A percentile compares a stretch with the other conserved stretches of the same genome.
phyloP scores from a whole-genome alignment of 768 basidiomycete species.

The Coprinopsis marcescibilis region DNA sequence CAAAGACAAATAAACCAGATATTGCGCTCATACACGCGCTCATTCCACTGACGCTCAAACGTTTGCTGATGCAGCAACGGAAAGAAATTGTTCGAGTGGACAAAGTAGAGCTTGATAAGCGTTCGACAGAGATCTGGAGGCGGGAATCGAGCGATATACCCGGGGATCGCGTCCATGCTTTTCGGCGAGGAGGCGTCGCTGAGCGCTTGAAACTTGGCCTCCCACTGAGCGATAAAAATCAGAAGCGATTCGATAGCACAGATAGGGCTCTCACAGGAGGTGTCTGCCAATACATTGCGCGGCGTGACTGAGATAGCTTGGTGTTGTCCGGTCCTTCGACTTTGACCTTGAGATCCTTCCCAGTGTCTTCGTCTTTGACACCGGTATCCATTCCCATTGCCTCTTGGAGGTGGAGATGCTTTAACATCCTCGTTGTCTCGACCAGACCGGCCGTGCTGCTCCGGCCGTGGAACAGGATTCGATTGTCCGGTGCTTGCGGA shows the following conservation, averaged over 20 bases:
- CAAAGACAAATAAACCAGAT: constrained; percentile 58
- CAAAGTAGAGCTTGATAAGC: constrained; percentile 67
- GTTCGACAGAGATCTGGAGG: constrained; percentile 56
- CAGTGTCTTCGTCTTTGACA: constrained; percentile 4
- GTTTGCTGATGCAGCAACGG: constrained; percentile 70
- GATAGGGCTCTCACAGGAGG: constrained; percentile 38
- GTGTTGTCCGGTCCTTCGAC: constrained; percentile 17
- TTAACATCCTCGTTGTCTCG: constrained; percentile 46
- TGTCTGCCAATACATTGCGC: constrained; percentile 53
- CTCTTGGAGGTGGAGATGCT: constrained; percentile 43
- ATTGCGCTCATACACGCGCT: constrained; percentile 47
- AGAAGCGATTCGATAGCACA: constrained; percentile 7
- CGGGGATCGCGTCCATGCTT: constrained; percentile 23
- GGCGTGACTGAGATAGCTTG: constrained; percentile 22
- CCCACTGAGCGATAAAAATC: constrained; percentile 41
- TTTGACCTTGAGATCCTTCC: constrained; percentile 10
- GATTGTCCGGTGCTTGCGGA: constrained; percentile 28
- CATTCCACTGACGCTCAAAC: constrained; percentile 57
- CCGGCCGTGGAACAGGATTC: constrained; percentile 56
- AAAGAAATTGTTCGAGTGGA: constrained; percentile 48
- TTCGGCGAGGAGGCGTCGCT: constrained; percentile 20
- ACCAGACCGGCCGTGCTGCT: constrained; percentile 54
- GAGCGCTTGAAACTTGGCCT: constrained; percentile 44
- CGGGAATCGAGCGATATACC: constrained; percentile 37
- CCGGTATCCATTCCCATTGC: constrained; percentile 6